Evolutionary conservation across 345 rosid species (phyloP).

Genomic region (Carallia pectinifolia): DNA sequence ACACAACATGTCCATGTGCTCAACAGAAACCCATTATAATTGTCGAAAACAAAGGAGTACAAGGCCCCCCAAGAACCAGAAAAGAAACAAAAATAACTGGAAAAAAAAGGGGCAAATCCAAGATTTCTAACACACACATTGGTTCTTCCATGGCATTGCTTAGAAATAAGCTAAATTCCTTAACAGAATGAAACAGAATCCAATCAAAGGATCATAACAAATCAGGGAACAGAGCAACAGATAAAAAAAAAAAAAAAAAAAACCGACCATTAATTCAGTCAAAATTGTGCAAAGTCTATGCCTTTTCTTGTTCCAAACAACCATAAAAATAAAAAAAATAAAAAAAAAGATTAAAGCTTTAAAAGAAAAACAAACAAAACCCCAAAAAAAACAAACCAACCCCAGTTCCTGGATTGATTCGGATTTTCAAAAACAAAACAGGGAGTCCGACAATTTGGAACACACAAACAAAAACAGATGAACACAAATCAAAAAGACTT

Average conservation of each 20-base stretch:
- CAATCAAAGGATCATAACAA: not conserved
- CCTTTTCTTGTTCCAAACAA: too few relatives aligned
- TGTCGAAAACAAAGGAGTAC: too few relatives aligned
- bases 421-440: constrained; percentile 2
- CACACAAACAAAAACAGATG: not conserved
- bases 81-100: too few relatives aligned
- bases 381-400: not conserved
- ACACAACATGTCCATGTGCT: not conserved
- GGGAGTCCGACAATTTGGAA: not conserved
- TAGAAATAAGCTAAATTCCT: not conserved
- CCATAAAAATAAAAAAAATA: not conserved
- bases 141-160: not conserved
- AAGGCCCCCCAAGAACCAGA: too few relatives aligned
- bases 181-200: not conserved
- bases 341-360: not conserved
- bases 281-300: too few relatives aligned
- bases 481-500: not conserved
- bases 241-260: too few relatives aligned
- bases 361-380: not conserved
- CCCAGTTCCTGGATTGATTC: not conserved
- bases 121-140: not conserved
- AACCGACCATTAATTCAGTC: too few relatives aligned
- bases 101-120: too few relatives aligned
- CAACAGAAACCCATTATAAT: not conserved
- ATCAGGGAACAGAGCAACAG: not conserved